Base-by-base conservation (phyloP, 208 protist species). In the Leishmania mexicana region DNA sequence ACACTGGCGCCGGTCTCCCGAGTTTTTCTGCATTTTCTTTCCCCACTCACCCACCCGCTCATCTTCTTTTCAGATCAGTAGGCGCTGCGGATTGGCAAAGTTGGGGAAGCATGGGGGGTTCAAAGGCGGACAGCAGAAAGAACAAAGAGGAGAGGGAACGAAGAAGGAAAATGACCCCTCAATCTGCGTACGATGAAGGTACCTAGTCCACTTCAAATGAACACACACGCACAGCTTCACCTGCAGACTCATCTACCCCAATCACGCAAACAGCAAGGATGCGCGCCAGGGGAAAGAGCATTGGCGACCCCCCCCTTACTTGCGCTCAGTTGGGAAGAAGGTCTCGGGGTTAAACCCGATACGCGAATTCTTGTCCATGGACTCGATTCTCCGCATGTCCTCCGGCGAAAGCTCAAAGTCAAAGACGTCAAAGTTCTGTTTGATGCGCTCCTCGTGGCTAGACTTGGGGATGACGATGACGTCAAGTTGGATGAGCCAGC, bases 401-500 rank as follows among this genome's bases (percentile, higher is more conserved):
- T 90, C 86, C 40, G 91, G 80, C 3, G 78, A 78, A 17, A 99
- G 81, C 74, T 91, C 71, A 86, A 99, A 98, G 81, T 97, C 85
- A 75, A 95, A 97, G 1, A 98, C 80, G 73, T 90, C 74, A 24
- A 97, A 88, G 85, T 99, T 99, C 79, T 98, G 78, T n/a, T 74
- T 78, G 67, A 99, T 98, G 73, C 96, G 89, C 19, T 90, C 88
- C 75, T 82, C 71, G 54, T 93, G 89, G 45, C 73, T 89, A 6
- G 92, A 96, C 85, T 99, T 99, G 47, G 96, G 95, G 71, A 99
- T 96, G 11, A 87, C 86, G 35, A 93, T 84, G 67, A 93, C 84
- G 38, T 89, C 93, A 24, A 93, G 83, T 75, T 97, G 92, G 42
- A 97, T 62, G 40, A 85, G 60, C 89, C 90, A 98, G 51, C 93